Evolutionary conservation across 495 filamentous ascomycete genomes (phyloP), one percentile per base, ranked within the genome.

Genomic region (Penicillium psychrofluorescens): DNA sequence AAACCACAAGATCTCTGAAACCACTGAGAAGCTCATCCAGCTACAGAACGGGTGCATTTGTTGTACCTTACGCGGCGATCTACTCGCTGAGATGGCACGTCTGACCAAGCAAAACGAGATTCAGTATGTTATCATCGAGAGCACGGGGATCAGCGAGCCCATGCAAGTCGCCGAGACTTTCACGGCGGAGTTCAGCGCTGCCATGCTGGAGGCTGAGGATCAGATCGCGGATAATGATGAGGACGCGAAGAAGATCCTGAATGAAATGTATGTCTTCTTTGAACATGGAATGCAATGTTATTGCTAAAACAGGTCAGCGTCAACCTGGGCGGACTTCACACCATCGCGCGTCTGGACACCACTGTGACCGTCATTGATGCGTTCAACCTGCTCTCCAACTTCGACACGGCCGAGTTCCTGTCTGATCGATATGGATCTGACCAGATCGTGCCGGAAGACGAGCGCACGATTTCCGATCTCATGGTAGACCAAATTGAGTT

Each of bases 401-500:
- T 81, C 40, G 67, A 75, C 38, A 80, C 78, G 2, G 55, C 64
- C n/a, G 77, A 81, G 38, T 72, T 79, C 36, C 60, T 80, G 2
- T 74, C 70, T 1, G 70, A 75, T 30, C 71, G 77, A 8, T 68
- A 69, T 40, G 67, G 67, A 0, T 41, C 43, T 6, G 56, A 67
- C 1, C 64, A 60, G 30, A 64, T 74, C 11, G 62, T 71, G 1
- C 59, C 68, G 0, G 78, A 81, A 44, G 78, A 81, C 38, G 76
- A 81, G 31, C 68, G 77, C 4, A 79, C 76, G 1, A 77, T 80
- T 35, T 78, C 76, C 10, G 75, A 81, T 41, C 66, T 80, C 2
- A 75, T 79, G 61, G 75, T 79, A 0, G 78, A 81, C 43, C 78
- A 81, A 47, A 77, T 81, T 36, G 78, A 81, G 51, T 81, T 81